These are phyloP conservation scores for Sarocladium oryzae DNA, from an alignment of 2,329 filamentous ascomycete genomes.

Conservation along the genomic window DNA sequence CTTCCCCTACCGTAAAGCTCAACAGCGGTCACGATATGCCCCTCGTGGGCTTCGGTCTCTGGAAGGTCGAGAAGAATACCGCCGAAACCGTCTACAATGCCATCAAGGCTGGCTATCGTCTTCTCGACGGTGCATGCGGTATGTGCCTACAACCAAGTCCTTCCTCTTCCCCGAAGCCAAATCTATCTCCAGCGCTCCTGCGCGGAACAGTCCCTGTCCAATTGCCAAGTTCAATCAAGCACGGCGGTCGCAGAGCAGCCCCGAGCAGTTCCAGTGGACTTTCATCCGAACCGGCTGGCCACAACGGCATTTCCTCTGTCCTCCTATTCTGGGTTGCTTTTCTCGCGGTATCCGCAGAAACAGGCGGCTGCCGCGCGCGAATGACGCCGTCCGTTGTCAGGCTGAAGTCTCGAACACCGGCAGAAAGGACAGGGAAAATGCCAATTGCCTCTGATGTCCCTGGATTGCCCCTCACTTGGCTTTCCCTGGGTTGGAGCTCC, in stretches of 20 bases:
- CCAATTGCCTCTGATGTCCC: not conserved
- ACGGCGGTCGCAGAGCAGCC: no score
- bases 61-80: slow-evolving; percentile 73
- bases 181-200: not conserved
- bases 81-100: slow-evolving; percentile 74
- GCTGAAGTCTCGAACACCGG: slow-evolving; percentile 8
- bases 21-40: slow-evolving; percentile 65
- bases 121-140: slow-evolving; percentile 56
- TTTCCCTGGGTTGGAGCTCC: not conserved
- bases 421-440: slow-evolving; percentile 10
- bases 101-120: slow-evolving; percentile 56
- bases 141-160: slow-evolving; percentile 24
- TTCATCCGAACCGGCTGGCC: not conserved
- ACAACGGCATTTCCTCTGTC: not conserved
- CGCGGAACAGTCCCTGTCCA: not conserved
- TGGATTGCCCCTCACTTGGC: slow-evolving; percentile 9
- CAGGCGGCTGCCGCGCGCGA: not conserved
- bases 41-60: slow-evolving; percentile 70
- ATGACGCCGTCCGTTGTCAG: slow-evolving; percentile 1
- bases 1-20: slow-evolving; percentile 49
- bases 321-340: not conserved
- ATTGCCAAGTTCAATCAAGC: no score
- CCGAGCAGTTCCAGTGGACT: no score
- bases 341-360: not conserved
- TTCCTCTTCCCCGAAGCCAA: not conserved